Evolutionary conservation across 768 basidiomycete genomes (phyloP).

Genomic region (Neoboletus brunneissimus): DNA sequence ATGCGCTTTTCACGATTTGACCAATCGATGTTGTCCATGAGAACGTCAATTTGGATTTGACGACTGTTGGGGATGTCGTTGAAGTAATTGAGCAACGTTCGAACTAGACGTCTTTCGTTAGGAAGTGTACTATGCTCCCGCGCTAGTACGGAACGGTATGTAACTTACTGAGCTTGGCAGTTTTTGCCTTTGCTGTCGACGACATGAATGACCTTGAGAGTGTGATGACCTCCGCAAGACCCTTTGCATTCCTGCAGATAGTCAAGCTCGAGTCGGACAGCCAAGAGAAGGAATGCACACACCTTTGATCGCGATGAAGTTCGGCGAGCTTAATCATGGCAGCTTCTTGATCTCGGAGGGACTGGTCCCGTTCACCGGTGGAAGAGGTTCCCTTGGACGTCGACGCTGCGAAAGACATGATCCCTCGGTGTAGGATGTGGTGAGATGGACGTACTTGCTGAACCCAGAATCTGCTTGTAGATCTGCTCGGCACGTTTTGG

Average conservation of each 20-base stretch:
- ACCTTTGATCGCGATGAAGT: constrained; percentile 85
- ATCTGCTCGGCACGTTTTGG: constrained; percentile 66
- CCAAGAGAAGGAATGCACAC: constrained; percentile 22
- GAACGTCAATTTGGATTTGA: constrained; percentile 76
- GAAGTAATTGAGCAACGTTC: constrained; percentile 92
- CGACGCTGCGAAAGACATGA: constrained; percentile 20
- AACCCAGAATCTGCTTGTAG: constrained; percentile 66
- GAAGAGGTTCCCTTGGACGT: constrained; percentile 34
- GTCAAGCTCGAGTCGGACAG: background rate
- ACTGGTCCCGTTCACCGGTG: constrained; percentile 49
- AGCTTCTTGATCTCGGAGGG: constrained; percentile 75
- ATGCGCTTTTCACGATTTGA: constrained; percentile 89
- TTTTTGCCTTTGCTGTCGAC: constrained; percentile 95
- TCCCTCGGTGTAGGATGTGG: background rate
- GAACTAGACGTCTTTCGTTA: constrained; percentile 49
- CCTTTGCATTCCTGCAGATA: constrained; percentile 67
- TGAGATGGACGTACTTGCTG: constrained; percentile 30
- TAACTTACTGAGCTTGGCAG: constrained; percentile 81
- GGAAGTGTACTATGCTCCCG: background rate
- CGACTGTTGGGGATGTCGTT: constrained; percentile 70
- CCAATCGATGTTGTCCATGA: constrained; percentile 90
- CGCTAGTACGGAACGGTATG: background rate
- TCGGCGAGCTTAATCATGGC: constrained; percentile 85
- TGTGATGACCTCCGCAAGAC: constrained; percentile 83
- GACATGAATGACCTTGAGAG: constrained; percentile 85